These are phyloP conservation scores for Chloranthus sessilifolius DNA, from an alignment of 164 flowering plant species.

Conservation along the genomic window DNA sequence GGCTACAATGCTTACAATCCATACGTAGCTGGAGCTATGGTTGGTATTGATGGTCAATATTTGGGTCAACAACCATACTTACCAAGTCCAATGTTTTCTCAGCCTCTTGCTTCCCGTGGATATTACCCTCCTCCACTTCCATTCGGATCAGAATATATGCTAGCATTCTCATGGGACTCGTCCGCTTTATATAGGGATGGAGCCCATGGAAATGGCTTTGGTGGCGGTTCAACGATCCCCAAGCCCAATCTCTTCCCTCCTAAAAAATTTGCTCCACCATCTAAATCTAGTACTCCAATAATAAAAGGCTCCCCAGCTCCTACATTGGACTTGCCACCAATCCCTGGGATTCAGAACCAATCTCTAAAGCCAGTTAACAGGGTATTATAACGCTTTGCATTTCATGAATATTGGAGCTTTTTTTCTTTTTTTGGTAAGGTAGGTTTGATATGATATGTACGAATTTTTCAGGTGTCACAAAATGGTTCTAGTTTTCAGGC, in stretches of 20 bases:
- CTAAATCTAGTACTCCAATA: constrained; percentile 18
- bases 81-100: constrained; percentile 25
- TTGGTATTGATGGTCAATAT: constrained; percentile 46
- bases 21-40: constrained; percentile 28
- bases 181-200: constrained; percentile 34
- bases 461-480: constrained; percentile 20
- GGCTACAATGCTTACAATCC: constrained; percentile 32
- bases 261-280: constrained; percentile 16
- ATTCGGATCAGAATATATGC: constrained; percentile 38
- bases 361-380: constrained; percentile 29
- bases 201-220: constrained; percentile 21
- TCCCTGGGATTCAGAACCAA: constrained; percentile 24
- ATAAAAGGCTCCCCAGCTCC: constrained; percentile 22
- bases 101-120: constrained; percentile 31
- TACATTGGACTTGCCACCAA: constrained; percentile 22
- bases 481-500: constrained; percentile 28
- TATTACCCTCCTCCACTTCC: constrained; percentile 26
- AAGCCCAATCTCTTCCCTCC: constrained; percentile 23
- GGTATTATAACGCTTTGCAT: constrained; percentile 19
- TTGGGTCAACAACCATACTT: constrained; percentile 32
- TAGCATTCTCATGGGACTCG: constrained; percentile 35
- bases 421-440: background rate
- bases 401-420: background rate
- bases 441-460: background rate
- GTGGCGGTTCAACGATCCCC: constrained; percentile 22